A percentile compares a stretch with the other conserved stretches of the same genome.
Evolutionary conservation across 441 rosid species (phyloP).

Genomic region (Capsella rubella): DNA sequence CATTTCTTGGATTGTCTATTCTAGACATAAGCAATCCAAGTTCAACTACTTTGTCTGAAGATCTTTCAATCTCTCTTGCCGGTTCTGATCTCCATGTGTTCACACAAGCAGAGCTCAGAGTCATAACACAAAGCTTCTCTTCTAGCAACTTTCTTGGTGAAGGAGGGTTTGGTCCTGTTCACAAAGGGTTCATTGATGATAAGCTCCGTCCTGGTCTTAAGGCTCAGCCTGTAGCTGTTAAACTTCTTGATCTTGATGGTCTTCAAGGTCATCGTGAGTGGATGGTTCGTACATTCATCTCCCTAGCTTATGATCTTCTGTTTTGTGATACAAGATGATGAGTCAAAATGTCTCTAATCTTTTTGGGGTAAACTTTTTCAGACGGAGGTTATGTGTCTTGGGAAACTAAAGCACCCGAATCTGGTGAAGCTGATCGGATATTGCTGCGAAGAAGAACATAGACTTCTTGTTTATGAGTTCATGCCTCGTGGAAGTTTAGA

Average conservation of each 20-base stretch:
- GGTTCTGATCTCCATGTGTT: constrained; percentile 63
- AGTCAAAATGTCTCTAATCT: not conserved
- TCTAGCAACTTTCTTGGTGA: constrained; percentile 67
- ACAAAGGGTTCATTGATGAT: constrained; percentile 70
- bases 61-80: constrained; percentile 63
- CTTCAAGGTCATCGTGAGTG: constrained; percentile 72
- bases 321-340: not conserved
- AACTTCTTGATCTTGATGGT: constrained; percentile 62
- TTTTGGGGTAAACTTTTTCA: constrained; percentile 24
- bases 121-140: constrained; percentile 69
- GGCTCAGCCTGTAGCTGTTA: constrained; percentile 69
- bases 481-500: constrained; percentile 80
- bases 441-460: constrained; percentile 72
- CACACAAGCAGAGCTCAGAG: constrained; percentile 57
- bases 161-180: constrained; percentile 77
- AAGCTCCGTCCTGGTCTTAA: constrained; percentile 63
- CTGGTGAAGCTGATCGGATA: constrained; percentile 72
- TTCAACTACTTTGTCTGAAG: constrained; percentile 59
- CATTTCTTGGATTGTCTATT: constrained; percentile 53
- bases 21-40: constrained; percentile 64
- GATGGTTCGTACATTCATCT: constrained; percentile 48
- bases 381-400: constrained; percentile 74
- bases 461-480: constrained; percentile 67
- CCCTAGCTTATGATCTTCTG: not conserved
- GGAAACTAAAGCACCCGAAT: constrained; percentile 67